Conservation (phyloP, 192 early-diverging fungal species). For the Entophlyctis luteolus region DNA sequence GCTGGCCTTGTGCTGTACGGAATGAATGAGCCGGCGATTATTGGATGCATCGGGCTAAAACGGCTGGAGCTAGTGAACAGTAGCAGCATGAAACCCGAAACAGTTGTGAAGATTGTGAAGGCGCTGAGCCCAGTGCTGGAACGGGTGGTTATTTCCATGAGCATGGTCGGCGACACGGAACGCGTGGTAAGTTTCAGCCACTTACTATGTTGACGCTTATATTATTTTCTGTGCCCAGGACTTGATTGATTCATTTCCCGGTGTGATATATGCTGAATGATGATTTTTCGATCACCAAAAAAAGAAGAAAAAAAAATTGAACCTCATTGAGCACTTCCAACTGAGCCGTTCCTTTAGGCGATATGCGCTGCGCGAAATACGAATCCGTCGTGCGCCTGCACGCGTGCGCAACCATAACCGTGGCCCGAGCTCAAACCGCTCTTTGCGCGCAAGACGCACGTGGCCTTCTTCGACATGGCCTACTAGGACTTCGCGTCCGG, state of each 20-base stretch:
- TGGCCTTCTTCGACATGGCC: conserved; percentile 98
- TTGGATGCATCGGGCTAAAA: background rate
- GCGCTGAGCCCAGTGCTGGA: conserved; percentile 6
- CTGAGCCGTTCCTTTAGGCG: too few species aligned
- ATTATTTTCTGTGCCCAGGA: background rate
- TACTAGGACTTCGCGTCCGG: conserved; percentile 99
- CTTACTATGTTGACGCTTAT: background rate
- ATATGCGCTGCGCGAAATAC: too few species aligned
- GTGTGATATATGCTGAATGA: too few species aligned
- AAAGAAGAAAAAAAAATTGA: too few species aligned
- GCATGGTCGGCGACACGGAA: background rate
- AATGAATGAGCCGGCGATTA: background rate
- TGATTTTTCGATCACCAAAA: too few species aligned
- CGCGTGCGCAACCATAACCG: conserved; percentile 98
- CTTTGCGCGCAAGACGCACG: conserved; percentile 71
- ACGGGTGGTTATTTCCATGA: background rate
- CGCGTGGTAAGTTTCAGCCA: conserved; percentile 1
- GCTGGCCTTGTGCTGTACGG: background rate
- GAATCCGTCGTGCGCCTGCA: conserved; percentile 89
- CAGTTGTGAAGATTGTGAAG: background rate
- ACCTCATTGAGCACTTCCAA: too few species aligned
- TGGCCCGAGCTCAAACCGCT: conserved; percentile 83
- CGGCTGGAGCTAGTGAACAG: background rate
- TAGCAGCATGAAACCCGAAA: background rate
- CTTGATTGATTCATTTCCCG: conserved; percentile 1